phyloP scores from a whole-genome alignment of 2,329 filamentous ascomycete genomes.

The Talaromyces sp. region DNA sequence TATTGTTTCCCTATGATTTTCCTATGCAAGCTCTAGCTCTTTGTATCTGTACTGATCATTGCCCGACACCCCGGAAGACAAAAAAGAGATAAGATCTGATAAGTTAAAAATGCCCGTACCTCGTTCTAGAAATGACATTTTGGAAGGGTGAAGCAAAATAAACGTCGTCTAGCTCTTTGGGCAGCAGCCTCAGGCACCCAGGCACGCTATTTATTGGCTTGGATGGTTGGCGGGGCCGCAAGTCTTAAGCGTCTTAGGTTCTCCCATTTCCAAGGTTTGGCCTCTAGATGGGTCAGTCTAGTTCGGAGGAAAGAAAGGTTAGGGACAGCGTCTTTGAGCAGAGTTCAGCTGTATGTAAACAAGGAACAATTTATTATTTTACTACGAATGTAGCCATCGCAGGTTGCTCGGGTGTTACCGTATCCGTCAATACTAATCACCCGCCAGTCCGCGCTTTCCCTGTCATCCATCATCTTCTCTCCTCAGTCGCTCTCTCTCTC shows the following conservation, averaged over 20 bases:
- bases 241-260: neutral
- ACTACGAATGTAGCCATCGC: too few relatives aligned
- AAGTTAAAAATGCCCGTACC: too few relatives aligned
- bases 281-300: neutral
- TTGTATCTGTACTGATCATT: too few relatives aligned
- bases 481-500: neutral
- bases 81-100: too few relatives aligned
- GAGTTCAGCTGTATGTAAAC: neutral
- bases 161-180: too few relatives aligned
- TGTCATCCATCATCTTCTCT: neutral
- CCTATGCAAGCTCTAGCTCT: too few relatives aligned
- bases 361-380: neutral
- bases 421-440: neutral
- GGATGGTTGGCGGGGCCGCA: neutral
- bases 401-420: neutral
- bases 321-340: neutral
- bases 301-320: neutral
- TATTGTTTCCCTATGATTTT: too few relatives aligned
- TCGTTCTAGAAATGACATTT: too few relatives aligned
- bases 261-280: conserved; percentile 1
- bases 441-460: neutral
- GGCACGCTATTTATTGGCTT: neutral
- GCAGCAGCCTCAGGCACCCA: neutral
- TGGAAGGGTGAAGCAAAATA: too few relatives aligned
- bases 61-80: too few relatives aligned